phyloP scores from a whole-genome alignment of 352 stramenopile genomes.

The Thalassiosira allenii region DNA sequence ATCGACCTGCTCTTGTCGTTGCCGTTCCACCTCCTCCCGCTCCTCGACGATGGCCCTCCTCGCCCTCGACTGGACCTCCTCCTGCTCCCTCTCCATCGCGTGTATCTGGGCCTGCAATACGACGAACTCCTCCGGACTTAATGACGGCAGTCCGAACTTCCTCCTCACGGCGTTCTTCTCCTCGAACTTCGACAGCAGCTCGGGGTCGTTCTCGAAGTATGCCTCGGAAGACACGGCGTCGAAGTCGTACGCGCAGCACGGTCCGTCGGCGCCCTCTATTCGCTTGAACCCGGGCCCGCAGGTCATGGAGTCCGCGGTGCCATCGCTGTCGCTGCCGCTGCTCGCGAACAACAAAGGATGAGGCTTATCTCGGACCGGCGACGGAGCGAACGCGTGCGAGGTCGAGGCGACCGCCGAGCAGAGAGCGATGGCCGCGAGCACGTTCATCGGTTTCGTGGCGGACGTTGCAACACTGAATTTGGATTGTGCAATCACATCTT shows the following conservation, averaged over 20 bases:
- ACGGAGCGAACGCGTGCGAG: too few species aligned
- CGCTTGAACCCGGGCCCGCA: background rate
- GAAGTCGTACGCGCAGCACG: background rate
- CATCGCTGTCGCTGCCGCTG: background rate
- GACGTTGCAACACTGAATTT: too few species aligned
- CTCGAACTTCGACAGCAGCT: background rate
- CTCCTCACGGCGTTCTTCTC: slow-evolving; percentile 17
- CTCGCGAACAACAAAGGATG: background rate
- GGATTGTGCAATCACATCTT: too few species aligned
- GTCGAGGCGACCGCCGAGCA: too few species aligned
- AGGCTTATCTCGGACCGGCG: too few species aligned
- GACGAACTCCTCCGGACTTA: slow-evolving; percentile 26
- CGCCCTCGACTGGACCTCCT: background rate
- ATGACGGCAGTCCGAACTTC: slow-evolving; percentile 15
- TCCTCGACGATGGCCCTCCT: background rate
- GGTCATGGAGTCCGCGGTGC: background rate
- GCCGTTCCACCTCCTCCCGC: slow-evolving; percentile 28
- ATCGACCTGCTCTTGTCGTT: slow-evolving; percentile 3
- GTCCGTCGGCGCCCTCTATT: background rate
- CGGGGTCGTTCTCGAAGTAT: background rate
- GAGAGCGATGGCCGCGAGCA: too few species aligned
- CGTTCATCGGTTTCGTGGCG: too few species aligned
- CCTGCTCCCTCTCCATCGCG: slow-evolving; percentile 59
- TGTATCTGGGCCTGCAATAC: slow-evolving; percentile 12
- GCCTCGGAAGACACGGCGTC: background rate